phyloP scores from a whole-genome alignment of 1,139 yeast genomes.

The Casaregolazyma suthepensis region DNA sequence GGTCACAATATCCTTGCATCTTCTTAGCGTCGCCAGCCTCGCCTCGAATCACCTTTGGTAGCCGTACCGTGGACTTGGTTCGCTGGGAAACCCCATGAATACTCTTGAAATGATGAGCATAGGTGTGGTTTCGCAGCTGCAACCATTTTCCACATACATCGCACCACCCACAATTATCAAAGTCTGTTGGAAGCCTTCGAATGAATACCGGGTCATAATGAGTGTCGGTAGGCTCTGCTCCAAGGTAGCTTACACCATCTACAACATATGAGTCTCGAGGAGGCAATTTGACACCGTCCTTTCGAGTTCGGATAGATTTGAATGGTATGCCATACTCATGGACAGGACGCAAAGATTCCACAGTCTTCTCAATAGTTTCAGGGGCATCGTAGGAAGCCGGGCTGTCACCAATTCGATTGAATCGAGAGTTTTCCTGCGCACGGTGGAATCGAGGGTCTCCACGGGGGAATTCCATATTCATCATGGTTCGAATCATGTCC shows the following conservation, averaged over 20 bases:
- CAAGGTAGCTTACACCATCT: slow-evolving; percentile 18
- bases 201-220: slow-evolving; percentile 20
- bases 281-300: slow-evolving; percentile 10
- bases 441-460: background rate
- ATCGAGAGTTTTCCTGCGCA: background rate
- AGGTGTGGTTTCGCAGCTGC: slow-evolving; percentile 19
- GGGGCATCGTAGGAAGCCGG: background rate
- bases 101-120: slow-evolving; percentile 21
- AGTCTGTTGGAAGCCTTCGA: slow-evolving; percentile 16
- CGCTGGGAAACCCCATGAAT: slow-evolving; percentile 20
- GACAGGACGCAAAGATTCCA: slow-evolving; percentile 9
- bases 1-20: slow-evolving; percentile 19
- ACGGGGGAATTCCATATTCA: background rate
- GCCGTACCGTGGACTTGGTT: slow-evolving; percentile 15
- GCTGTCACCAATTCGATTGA: background rate
- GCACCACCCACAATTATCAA: slow-evolving; percentile 22
- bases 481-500: background rate
- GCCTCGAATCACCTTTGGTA: slow-evolving; percentile 16
- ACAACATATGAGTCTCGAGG: slow-evolving; percentile 12
- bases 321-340: slow-evolving; percentile 18
- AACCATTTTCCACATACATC: slow-evolving; percentile 20
- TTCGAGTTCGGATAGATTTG: slow-evolving; percentile 14
- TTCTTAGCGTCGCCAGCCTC: slow-evolving; percentile 14
- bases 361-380: slow-evolving; percentile 1
- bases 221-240: slow-evolving; percentile 19